Evolutionary conservation across 1,139 yeast genomes (phyloP).

Genomic region (Blastobotrys serpentis): DNA sequence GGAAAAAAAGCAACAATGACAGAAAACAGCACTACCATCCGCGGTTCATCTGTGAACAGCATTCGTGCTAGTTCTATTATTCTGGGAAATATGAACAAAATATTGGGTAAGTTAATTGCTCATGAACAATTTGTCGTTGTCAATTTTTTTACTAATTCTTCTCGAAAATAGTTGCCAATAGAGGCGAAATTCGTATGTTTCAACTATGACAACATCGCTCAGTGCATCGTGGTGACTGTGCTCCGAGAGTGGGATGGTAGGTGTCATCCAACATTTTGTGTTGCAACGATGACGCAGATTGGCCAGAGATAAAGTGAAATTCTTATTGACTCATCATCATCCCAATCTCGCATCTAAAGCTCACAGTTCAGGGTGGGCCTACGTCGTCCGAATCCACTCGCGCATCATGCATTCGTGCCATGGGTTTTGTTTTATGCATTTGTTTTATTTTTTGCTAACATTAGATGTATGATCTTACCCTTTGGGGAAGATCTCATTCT

Average conservation of each 20-base stretch:
- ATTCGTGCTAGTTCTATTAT: conserved; percentile 42
- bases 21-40: conserved; percentile 12
- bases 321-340: conserved; percentile 3
- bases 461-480: conserved; percentile 2
- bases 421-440: not conserved
- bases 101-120: conserved; percentile 33
- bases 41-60: conserved; percentile 29
- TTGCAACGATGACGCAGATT: no score
- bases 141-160: not conserved
- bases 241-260: not conserved
- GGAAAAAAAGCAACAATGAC: no score
- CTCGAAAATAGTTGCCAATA: conserved; percentile 67
- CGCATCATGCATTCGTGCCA: conserved; percentile 1
- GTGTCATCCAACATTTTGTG: not conserved
- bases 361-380: no score
- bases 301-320: not conserved
- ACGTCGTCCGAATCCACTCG: not conserved
- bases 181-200: conserved; percentile 77
- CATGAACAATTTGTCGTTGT: no score
- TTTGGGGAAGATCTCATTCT: not conserved
- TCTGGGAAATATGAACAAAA: conserved; percentile 43
- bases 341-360: no score
- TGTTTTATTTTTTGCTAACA: conserved; percentile 26
- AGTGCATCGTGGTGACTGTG: no score
- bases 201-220: no score